Evolutionary conservation across 2,329 filamentous ascomycete genomes (phyloP).

Genomic region (Cladosporium sp.): DNA sequence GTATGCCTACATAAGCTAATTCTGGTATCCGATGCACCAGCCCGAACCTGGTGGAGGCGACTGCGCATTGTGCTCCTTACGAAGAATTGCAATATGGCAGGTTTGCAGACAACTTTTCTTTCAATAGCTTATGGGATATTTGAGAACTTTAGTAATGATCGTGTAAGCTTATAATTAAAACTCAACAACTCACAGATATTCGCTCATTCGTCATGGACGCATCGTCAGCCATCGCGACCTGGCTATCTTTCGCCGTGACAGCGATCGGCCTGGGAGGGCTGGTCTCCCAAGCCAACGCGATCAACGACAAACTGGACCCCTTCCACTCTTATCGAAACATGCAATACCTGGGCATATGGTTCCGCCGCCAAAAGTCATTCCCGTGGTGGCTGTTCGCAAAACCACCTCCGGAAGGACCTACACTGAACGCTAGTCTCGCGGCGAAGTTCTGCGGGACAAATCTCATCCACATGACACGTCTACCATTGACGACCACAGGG

Average conservation of each 20-base stretch:
- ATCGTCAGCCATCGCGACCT: not conserved
- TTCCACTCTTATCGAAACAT: conserved; percentile 1
- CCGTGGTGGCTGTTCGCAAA: not conserved
- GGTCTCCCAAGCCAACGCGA: not conserved
- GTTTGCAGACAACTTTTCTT: no score
- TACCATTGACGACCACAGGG: not conserved
- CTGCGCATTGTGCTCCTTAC: not conserved
- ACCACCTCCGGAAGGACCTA: not conserved
- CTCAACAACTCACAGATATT: no score
- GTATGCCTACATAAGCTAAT: not conserved
- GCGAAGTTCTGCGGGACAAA: not conserved
- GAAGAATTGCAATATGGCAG: no score
- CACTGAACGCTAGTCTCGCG: not conserved
- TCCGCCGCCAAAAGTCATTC: not conserved
- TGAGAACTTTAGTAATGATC: no score
- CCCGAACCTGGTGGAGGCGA: not conserved
- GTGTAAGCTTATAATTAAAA: no score
- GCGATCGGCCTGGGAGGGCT: conserved; percentile 4
- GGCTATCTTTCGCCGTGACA: conserved; percentile 6
- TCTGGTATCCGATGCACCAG: not conserved
- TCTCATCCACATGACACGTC: not conserved
- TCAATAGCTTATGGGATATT: no score
- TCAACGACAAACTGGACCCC: conserved; percentile 2
- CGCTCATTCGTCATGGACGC: not conserved
- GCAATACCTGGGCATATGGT: conserved; percentile 3